Percentiles rank a stretch among this genome's conserved stretches.
phyloP scores from a whole-genome alignment of 371 early-diverging fungal genomes.

The Lichtheimia hyalospora region DNA sequence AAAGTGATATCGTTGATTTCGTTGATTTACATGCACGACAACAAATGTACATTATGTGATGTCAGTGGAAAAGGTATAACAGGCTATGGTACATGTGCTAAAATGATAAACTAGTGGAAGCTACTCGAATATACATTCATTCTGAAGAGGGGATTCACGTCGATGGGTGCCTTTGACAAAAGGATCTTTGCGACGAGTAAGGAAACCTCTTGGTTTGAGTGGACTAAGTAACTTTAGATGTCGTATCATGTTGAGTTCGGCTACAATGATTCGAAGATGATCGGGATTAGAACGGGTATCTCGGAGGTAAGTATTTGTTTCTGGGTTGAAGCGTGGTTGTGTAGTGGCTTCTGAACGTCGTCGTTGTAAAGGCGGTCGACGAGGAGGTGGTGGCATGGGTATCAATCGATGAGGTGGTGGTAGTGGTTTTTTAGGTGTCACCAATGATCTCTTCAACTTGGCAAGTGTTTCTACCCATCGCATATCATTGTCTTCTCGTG shows the following conservation, averaged over 20 bases:
- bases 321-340: slow-evolving; percentile 48
- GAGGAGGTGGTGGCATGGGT: slow-evolving; percentile 47
- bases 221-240: slow-evolving; percentile 54
- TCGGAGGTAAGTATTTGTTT: slow-evolving; percentile 50
- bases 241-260: slow-evolving; percentile 62
- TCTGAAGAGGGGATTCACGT: slow-evolving; percentile 14
- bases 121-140: too few relatives aligned
- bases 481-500: slow-evolving; percentile 1
- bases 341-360: slow-evolving; percentile 51
- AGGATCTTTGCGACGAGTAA: slow-evolving; percentile 55
- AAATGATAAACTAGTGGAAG: too few relatives aligned
- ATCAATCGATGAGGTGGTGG: neutral
- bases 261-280: slow-evolving; percentile 62
- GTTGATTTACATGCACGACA: too few relatives aligned
- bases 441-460: slow-evolving; percentile 20
- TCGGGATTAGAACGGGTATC: slow-evolving; percentile 62
- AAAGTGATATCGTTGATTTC: too few relatives aligned
- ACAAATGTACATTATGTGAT: too few relatives aligned
- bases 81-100: too few relatives aligned
- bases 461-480: slow-evolving; percentile 24
- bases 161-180: slow-evolving; percentile 34
- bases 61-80: too few relatives aligned
- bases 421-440: slow-evolving; percentile 3
- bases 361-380: slow-evolving; percentile 23
- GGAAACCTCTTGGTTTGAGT: slow-evolving; percentile 57